Evolutionary conservation across 441 rosid genomes (phyloP), one percentile per base, ranked within the genome.

Genomic region (Isatis lusitanica): DNA sequence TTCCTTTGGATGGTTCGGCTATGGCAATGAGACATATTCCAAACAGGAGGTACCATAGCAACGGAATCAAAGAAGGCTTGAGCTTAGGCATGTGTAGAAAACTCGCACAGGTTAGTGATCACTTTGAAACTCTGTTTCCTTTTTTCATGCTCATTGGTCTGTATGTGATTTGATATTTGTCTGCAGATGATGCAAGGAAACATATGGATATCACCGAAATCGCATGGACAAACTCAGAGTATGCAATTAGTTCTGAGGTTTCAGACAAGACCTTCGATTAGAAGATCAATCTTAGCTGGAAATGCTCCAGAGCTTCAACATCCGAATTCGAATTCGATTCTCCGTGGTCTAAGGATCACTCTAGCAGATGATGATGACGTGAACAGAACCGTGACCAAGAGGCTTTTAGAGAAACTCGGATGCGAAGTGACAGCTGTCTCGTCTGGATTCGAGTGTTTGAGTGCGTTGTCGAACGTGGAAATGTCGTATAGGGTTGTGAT

Each of bases 141-240:
- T 5, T 42, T 38, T 12, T 21, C 26, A 63, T 13, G 50, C 57
- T 51, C 9, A 24, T 21, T 51, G 33, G 13, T 51, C 42, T 51
- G 2, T 60, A n/a, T 73, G 3, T 67, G 17, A 40, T 61, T 55
- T 67, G 55, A 40, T 35, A 28, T 39, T 2, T 77, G 16, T 50
- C 9, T 76, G 81, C 85, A 89, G 94, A 81, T 89, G 92, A 87
- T 89, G 94, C 92, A 89, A 80, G 94, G 92, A 35, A 83, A 86
- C 66, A 81, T 89, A 73, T 81, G 87, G 89, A 86, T 83, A 63
- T 82, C 88, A 40, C 78, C 84, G 0, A 82, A 74, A 59, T 78
- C 89, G 8, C 78, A 65, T 15, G 90, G 89, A 61, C 74, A 83
- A 46, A 78, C 86, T 31, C 88, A 76, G 73, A 83, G 87, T 75